Percentiles rank a stretch among this genome's conserved stretches.
Conservation (phyloP, 2,329 filamentous ascomycete species). For the Aspergillus neotritici region DNA sequence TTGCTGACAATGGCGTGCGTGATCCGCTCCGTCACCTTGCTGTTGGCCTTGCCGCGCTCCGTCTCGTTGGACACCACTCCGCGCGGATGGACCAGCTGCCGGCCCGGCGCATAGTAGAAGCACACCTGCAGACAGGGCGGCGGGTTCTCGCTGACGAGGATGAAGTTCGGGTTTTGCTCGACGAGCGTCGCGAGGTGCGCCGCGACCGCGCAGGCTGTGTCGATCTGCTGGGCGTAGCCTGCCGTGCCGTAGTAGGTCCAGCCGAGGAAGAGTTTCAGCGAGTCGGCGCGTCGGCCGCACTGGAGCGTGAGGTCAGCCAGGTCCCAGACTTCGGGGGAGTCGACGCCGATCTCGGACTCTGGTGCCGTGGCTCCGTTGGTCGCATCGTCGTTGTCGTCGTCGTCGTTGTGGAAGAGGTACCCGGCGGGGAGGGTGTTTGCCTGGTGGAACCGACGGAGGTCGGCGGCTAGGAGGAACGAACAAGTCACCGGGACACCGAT, state of each 20-base stretch:
- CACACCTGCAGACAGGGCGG: conserved; percentile 90
- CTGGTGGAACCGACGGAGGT: conserved; percentile 68
- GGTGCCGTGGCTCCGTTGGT: conserved; percentile 11
- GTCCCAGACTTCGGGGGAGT: conserved; percentile 66
- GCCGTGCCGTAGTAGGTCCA: conserved; percentile 83
- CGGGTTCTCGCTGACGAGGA: conserved; percentile 67
- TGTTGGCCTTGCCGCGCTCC: conserved; percentile 45
- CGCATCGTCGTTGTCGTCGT: conserved; percentile 35
- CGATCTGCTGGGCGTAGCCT: conserved; percentile 66
- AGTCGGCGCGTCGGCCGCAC: conserved; percentile 81
- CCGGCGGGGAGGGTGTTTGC: conserved; percentile 84
- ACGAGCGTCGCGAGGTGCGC: conserved; percentile 61
- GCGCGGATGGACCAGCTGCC: conserved; percentile 41
- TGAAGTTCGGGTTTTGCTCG: conserved; percentile 53
- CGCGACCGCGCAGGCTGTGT: conserved; percentile 67
- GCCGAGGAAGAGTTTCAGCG: conserved; percentile 76
- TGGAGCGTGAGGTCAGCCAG: conserved; percentile 89
- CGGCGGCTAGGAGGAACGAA: conserved; percentile 75
- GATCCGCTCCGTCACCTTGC: conserved; percentile 51
- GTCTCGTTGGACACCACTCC: conserved; percentile 29
- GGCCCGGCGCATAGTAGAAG: conserved; percentile 72
- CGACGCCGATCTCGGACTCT: conserved; percentile 22
- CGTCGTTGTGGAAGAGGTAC: conserved; percentile 68
- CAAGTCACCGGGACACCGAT: conserved; percentile 85
- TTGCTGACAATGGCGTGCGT: conserved; percentile 49